These are phyloP conservation scores for Fusarium bactridioides DNA, from an alignment of 2,329 filamentous ascomycete genomes.

Conservation along the genomic window DNA sequence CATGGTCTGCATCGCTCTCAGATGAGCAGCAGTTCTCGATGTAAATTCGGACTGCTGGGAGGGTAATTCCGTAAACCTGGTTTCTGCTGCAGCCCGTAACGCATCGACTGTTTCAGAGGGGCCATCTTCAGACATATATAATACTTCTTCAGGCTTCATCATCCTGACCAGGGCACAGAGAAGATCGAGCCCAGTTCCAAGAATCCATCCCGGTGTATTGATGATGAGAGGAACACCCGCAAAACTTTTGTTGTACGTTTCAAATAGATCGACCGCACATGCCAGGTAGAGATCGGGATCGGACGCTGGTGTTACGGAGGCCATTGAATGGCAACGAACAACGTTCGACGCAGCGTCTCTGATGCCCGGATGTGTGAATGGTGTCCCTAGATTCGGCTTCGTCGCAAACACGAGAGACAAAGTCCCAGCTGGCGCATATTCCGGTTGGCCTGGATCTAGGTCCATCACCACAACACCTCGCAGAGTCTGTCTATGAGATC, in stretches of 20 bases:
- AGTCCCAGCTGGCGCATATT: conserved; percentile 74
- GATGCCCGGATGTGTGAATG: conserved; percentile 67
- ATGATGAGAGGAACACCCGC: conserved; percentile 67
- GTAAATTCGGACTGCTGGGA: conserved; percentile 65
- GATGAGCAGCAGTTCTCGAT: conserved; percentile 68
- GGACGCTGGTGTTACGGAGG: conserved; percentile 69
- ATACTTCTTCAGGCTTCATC: conserved; percentile 65
- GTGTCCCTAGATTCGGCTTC: conserved; percentile 68
- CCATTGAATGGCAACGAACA: conserved; percentile 71
- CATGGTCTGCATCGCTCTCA: conserved; percentile 79
- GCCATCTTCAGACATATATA: conserved; percentile 74
- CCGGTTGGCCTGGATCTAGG: conserved; percentile 79
- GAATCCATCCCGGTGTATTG: conserved; percentile 79
- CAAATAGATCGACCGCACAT: conserved; percentile 69
- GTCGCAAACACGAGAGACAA: conserved; percentile 71
- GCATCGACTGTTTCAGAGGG: conserved; percentile 64
- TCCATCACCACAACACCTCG: conserved; percentile 69
- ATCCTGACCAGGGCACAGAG: conserved; percentile 64
- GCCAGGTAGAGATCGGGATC: conserved; percentile 72
- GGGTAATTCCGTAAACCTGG: conserved; percentile 60
- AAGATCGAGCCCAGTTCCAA: conserved; percentile 73
- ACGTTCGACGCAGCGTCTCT: conserved; percentile 48
- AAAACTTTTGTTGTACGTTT: conserved; percentile 60
- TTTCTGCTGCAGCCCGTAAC: conserved; percentile 55
- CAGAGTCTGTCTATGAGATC: conserved; percentile 1